Evolutionary conservation across 2,329 filamentous ascomycete species (phyloP), one percentile per base, ranked within the genome.

Genomic region (Alternaria arborescens): DNA sequence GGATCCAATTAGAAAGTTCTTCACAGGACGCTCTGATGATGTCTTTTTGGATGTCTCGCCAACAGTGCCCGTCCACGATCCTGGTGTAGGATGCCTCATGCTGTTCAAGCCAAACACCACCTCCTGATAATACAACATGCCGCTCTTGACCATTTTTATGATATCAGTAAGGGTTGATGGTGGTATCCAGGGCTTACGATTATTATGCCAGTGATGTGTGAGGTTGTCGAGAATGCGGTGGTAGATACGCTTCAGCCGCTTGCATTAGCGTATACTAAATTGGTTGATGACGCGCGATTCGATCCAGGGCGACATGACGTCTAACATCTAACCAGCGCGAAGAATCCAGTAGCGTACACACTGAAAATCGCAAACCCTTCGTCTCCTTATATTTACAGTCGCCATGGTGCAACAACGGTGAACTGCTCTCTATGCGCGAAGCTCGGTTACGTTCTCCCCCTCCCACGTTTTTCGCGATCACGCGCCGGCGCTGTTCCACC

Each of bases 271-370:
- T n/a, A 38, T 40, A 42, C 47, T 52, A 16, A 36, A 28, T 28
- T 16, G 28, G 28, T 65, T 20, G 22, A 67, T 67, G 62, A 65
- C 65, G 60, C 62, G 52, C 60, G 44, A 48, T 57, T 36, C 22
- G 52, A 52, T 28, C 59, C 14, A 22, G n/a, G 34, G 50, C n/a
- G 34, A 52, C 30, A 64, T 68, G 65, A 68, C 65, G 63, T 66
- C 52, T 56, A 16, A 42, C 46, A 58, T 58, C 18, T 55, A 5
- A 32, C 53, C 47, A 48, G 47, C 32, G 36, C 40, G 56, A 20
- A 48, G 40, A 53, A 55, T 20, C 38, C 24, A 18, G 24, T 43
- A 50, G 10, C 32, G 48, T 38, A 16, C n/a, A 18, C 8, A 54
- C 41, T 18, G 43, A 12, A 43, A 42, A 16, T 40, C 22, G 36